Evolutionary conservation across 2,329 filamentous ascomycete genomes (phyloP).

Genomic region (Diaporthe capsici): DNA sequence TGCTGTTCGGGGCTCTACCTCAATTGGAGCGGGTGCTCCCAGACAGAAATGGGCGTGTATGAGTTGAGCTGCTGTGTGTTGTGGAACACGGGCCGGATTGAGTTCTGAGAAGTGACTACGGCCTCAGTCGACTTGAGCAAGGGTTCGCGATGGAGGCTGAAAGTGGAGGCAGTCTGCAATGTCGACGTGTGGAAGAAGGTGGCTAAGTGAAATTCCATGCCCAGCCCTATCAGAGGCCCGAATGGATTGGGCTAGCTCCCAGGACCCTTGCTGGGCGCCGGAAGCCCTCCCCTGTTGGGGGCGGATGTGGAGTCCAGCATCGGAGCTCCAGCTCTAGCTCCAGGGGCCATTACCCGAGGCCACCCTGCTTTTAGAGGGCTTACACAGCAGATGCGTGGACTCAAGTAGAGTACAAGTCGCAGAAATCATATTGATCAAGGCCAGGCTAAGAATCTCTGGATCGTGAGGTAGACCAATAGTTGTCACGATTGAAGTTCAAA

Average conservation of each 20-base stretch:
- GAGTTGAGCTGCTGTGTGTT: background rate
- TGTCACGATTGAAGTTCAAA: background rate
- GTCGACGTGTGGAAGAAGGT: background rate
- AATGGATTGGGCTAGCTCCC: background rate
- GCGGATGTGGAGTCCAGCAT: background rate
- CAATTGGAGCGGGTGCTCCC: background rate
- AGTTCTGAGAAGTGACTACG: background rate
- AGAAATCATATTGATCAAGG: background rate
- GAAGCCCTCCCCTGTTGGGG: background rate
- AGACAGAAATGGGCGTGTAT: too few species aligned
- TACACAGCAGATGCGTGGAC: background rate
- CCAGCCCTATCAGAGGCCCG: background rate
- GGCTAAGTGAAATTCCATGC: background rate
- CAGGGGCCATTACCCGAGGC: background rate
- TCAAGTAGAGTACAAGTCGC: background rate
- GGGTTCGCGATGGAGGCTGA: slow-evolving; percentile 7
- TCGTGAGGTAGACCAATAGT: background rate
- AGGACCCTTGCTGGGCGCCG: background rate
- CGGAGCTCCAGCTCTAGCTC: background rate
- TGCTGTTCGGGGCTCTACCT: background rate
- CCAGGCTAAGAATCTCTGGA: background rate
- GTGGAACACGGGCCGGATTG: background rate
- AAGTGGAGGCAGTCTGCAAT: slow-evolving; percentile 15
- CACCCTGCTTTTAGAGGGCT: background rate
- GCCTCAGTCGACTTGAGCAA: background rate